phyloP scores from a whole-genome alignment of 129 eudicot species.

The Logfia minima region DNA sequence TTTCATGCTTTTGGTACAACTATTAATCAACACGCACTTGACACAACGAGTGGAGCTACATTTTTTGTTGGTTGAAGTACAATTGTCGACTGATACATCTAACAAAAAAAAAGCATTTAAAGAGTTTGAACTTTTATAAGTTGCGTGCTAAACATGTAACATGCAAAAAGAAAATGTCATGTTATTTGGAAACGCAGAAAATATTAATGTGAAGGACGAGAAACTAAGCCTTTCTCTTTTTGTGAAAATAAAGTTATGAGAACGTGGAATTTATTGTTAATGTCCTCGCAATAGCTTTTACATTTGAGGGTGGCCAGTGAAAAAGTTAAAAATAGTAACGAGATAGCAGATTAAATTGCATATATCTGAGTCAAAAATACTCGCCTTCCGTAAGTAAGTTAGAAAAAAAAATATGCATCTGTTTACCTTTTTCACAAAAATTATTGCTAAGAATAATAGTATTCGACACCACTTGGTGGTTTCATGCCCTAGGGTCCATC shows the following conservation, averaged over 20 bases:
- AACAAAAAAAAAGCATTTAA: background rate
- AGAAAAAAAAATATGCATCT: no score
- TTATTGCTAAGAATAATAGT: no score
- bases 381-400: no score
- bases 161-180: background rate
- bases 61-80: background rate
- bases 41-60: background rate
- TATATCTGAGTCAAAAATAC: no score
- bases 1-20: background rate
- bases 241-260: no score
- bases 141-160: background rate
- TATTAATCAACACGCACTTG: slow-evolving; percentile 20
- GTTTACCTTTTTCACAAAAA: no score
- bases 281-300: background rate
- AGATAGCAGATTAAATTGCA: no score
- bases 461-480: background rate
- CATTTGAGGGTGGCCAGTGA: background rate
- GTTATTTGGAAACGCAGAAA: background rate
- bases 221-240: no score
- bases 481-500: background rate
- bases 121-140: background rate
- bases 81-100: background rate
- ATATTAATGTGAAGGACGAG: no score
- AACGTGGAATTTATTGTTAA: background rate
- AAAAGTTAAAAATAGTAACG: background rate